Evolutionary conservation across 192 early-diverging fungal genomes (phyloP), one percentile per base, ranked within the genome.

Genomic region (Hyaloraphidium curvatum): DNA sequence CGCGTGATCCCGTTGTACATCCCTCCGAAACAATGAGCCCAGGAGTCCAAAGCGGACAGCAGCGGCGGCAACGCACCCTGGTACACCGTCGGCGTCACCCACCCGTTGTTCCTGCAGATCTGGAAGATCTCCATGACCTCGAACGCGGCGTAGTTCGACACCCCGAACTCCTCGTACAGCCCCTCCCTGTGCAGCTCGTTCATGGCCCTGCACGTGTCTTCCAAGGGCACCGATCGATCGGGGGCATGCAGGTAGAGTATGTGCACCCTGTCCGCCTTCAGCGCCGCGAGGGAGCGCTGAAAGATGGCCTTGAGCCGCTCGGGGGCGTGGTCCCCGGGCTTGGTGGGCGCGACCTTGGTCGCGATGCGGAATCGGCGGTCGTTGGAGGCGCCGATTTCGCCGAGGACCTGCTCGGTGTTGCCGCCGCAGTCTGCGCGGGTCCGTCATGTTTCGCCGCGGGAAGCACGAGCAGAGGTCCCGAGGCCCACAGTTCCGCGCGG

Each of bases 401-500:
- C 51, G 22, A 63, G 40, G 39, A 70, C 67, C 54, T 72, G 56
- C 57, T 75, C 73, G 2, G 73, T 40, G 39, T 53, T 53, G 26
- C 29, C 39, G 19, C 16, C 43, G 25, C 14, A 21, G 43, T 48
- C n/a, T n/a, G n/a, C n/a, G n/a, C n/a, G n/a, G n/a, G n/a, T n/a
- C n/a, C n/a, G 13, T n/a, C 50, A 56, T 16, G n/a, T 3, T 30
- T 16, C 7, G 33, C 17, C n/a, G 21, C 14, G 25, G 16, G 16
- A 40, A 21, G 17, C 21, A 55, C 7, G 21, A 53, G 22, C 13
- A 13, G 39, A 51, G 9, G 50, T 9, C 39, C 52, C 54, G 62
- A 71, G 50, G 68, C 68, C 70, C 69, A 69, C 16, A 67, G 59
- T 11, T 66, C 72, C 50, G 65, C 62, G 51, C 65, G 19, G 61